These are phyloP conservation scores for Ophiostoma australiae DNA, from an alignment of 2,329 filamentous ascomycete species.

Conservation along the genomic window DNA sequence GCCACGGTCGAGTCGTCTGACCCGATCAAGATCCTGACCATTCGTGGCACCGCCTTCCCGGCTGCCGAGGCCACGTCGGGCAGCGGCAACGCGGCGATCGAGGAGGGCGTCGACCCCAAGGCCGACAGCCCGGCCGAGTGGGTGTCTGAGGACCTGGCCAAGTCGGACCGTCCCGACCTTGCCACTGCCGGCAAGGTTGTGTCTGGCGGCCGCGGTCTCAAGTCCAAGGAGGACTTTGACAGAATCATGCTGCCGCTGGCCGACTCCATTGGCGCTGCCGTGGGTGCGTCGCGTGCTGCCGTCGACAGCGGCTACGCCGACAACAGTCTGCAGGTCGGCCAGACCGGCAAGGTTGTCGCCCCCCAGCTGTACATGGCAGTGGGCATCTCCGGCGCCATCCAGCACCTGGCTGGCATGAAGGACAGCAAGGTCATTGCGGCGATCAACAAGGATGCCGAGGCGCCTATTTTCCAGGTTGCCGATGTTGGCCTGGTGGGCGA, in stretches of 20 bases:
- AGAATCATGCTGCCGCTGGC: constrained; percentile 85
- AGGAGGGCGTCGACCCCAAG: constrained; percentile 81
- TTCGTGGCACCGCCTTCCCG: constrained; percentile 88
- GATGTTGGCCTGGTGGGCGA: constrained; percentile 95
- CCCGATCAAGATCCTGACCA: constrained; percentile 79
- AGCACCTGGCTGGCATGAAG: constrained; percentile 99
- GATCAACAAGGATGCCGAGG: constrained; percentile 96
- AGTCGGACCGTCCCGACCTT: constrained; percentile 90
- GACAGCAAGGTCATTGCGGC: constrained; percentile 99
- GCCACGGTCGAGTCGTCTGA: constrained; percentile 91
- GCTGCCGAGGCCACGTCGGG: constrained; percentile 56
- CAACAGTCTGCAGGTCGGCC: constrained; percentile 95
- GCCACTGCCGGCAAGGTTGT: constrained; percentile 86
- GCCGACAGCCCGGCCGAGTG: constrained; percentile 70
- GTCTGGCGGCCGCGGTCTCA: constrained; percentile 87
- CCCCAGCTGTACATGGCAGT: constrained; percentile 93
- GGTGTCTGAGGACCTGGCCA: constrained; percentile 88
- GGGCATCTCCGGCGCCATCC: constrained; percentile 94
- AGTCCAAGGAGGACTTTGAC: constrained; percentile 98
- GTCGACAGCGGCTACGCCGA: constrained; percentile 97
- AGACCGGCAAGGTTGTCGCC: constrained; percentile 97
- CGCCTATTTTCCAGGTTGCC: constrained; percentile 96
- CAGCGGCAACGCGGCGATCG: constrained; percentile 66
- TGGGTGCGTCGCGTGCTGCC: constrained; percentile 89
- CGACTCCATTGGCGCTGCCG: constrained; percentile 88